phyloP scores from a whole-genome alignment of 257 asterid genomes.

The Solanum appendiculatum region DNA sequence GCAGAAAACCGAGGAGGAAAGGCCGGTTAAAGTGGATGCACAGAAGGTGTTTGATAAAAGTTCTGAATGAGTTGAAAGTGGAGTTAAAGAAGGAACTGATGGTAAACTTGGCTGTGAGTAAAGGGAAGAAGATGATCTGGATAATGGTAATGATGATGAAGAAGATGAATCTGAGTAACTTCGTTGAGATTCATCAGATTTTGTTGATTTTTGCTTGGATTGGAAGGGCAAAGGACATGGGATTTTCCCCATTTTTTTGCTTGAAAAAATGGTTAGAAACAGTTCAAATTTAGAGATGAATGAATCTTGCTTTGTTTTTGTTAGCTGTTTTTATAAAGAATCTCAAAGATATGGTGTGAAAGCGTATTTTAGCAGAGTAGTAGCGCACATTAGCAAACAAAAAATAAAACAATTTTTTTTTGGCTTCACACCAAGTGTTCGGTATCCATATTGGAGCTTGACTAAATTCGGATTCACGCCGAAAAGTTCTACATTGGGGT shows the following conservation, averaged over 20 bases:
- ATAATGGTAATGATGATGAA: slow-evolving; percentile 17
- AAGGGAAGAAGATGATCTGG: slow-evolving; percentile 27
- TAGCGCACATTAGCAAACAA: background rate
- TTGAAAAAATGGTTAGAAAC: background rate
- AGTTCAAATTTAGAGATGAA: background rate
- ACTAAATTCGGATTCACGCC: rapidly evolving
- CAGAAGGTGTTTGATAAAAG: slow-evolving; percentile 17
- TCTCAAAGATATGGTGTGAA: background rate
- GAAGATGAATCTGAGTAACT: slow-evolving; percentile 1
- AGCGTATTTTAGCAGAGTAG: background rate
- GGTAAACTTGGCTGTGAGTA: slow-evolving; percentile 57
- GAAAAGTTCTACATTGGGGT: background rate
- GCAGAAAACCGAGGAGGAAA: slow-evolving; percentile 41
- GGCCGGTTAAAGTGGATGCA: slow-evolving; percentile 40
- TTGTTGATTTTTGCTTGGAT: background rate
- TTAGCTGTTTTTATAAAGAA: background rate
- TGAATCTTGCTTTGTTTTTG: background rate
- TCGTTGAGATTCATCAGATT: background rate
- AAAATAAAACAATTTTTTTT: background rate
- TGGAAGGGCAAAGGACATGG: background rate
- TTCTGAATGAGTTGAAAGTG: slow-evolving; percentile 13
- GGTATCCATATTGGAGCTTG: rapidly evolving
- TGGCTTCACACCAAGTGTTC: background rate
- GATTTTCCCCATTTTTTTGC: background rate
- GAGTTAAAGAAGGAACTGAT: slow-evolving; percentile 53